Percentiles rank a stretch among this genome's conserved stretches.
These are phyloP conservation scores for Fusarium xyrophilum DNA, from an alignment of 2,329 filamentous ascomycete genomes.

Conservation along the genomic window DNA sequence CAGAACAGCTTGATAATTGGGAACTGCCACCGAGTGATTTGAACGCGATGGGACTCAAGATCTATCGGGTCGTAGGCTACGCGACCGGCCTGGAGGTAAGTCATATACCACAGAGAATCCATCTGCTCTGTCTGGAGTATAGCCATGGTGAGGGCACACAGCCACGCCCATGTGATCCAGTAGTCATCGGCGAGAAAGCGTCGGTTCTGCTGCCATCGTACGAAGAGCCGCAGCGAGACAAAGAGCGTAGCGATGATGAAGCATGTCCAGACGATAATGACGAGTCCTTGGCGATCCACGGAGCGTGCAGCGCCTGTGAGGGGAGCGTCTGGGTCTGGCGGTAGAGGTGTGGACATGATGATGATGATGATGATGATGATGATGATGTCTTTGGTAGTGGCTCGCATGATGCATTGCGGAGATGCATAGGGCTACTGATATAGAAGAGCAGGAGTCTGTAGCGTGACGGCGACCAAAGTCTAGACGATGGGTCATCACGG, in stretches of 20 bases:
- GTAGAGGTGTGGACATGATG: conserved; percentile 7
- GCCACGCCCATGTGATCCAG: conserved; percentile 22
- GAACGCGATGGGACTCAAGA: neutral
- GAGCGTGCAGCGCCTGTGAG: conserved; percentile 9
- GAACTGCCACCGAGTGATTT: conserved; percentile 18
- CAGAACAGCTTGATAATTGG: conserved; percentile 27
- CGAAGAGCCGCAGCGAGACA: neutral
- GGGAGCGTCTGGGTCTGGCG: conserved; percentile 5
- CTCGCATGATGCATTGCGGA: neutral
- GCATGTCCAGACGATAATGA: conserved; percentile 9
- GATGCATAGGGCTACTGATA: neutral
- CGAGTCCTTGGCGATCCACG: conserved; percentile 1
- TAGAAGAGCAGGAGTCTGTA: neutral
- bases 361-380: neutral
- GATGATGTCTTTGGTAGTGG: neutral
- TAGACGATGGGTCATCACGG: neutral
- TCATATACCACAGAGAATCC: conserved; percentile 23
- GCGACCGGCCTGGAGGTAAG: conserved; percentile 1
- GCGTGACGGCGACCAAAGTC: neutral
- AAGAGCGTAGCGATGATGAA: conserved; percentile 15
- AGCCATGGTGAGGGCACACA: conserved; percentile 14
- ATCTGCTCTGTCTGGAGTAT: conserved; percentile 24
- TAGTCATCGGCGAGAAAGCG: conserved; percentile 20
- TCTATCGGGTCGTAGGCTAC: neutral
- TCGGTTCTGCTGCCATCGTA: conserved; percentile 17